These are phyloP conservation scores for Bimuria novae-zelandiae DNA, from an alignment of 2,329 filamentous ascomycete species.

Conservation along the genomic window DNA sequence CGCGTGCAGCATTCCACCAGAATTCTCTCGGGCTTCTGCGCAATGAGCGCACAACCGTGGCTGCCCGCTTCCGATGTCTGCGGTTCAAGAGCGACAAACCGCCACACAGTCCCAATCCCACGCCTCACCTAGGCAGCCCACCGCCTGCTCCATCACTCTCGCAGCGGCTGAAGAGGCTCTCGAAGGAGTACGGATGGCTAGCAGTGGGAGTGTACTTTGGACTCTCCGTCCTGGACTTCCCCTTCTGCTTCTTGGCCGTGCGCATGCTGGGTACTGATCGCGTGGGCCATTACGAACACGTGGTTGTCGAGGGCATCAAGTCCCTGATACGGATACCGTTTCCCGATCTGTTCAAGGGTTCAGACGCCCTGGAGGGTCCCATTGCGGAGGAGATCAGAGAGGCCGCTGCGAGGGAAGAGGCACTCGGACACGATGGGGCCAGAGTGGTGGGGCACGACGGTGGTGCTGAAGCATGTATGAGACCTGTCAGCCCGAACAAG, in stretches of 20 bases:
- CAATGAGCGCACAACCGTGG: slow-evolving; percentile 24
- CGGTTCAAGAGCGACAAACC: slow-evolving; percentile 45
- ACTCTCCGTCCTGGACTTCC: slow-evolving; percentile 86
- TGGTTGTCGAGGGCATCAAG: slow-evolving; percentile 65
- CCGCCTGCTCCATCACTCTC: slow-evolving; percentile 61
- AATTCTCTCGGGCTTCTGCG: slow-evolving; percentile 22
- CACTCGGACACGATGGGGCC: slow-evolving; percentile 57
- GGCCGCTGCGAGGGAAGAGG: slow-evolving; percentile 34
- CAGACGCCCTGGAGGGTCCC: slow-evolving; percentile 46
- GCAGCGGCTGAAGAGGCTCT: slow-evolving; percentile 78
- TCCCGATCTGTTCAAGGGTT: slow-evolving; percentile 60
- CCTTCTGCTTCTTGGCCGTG: slow-evolving; percentile 91
- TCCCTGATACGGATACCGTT: slow-evolving; percentile 63
- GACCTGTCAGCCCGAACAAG: neutral
- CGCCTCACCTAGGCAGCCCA: slow-evolving; percentile 47
- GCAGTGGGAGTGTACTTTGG: slow-evolving; percentile 88
- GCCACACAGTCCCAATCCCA: slow-evolving; percentile 42
- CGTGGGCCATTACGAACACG: slow-evolving; percentile 76
- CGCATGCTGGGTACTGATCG: slow-evolving; percentile 79
- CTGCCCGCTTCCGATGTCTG: slow-evolving; percentile 35
- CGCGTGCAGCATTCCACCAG: slow-evolving; percentile 18
- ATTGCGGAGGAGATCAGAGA: slow-evolving; percentile 43
- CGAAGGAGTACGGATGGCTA: slow-evolving; percentile 91
- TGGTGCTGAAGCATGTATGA: slow-evolving; percentile 73
- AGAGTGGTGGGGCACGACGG: slow-evolving; percentile 65